phyloP scores from a whole-genome alignment of 1,284 basidiomycete species.

The Puccinia coronata region DNA sequence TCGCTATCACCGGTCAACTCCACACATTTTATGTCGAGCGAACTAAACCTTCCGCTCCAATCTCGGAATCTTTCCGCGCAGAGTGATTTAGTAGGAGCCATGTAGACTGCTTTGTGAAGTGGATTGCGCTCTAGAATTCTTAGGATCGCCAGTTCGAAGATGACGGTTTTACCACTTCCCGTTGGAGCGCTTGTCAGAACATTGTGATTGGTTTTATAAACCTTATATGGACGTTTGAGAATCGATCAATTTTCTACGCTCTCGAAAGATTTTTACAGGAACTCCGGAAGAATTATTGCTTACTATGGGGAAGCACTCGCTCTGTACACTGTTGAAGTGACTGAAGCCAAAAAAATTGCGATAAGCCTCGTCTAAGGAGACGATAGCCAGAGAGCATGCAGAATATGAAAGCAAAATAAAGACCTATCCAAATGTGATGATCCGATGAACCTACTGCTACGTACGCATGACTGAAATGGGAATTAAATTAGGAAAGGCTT shows the following conservation, averaged over 20 bases:
- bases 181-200: conserved; percentile 64
- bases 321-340: conserved; percentile 40
- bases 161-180: conserved; percentile 61
- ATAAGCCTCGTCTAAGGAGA: conserved; percentile 12
- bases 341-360: conserved; percentile 14
- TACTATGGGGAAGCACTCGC: conserved; percentile 31
- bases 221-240: too few relatives aligned
- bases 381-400: neutral
- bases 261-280: neutral
- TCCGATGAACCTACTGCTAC: neutral
- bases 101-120: conserved; percentile 76
- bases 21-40: conserved; percentile 75
- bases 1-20: conserved; percentile 90
- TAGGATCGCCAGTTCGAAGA: conserved; percentile 89
- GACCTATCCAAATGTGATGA: neutral
- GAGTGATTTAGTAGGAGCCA: conserved; percentile 83
- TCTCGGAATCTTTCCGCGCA: conserved; percentile 81
- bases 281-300: neutral
- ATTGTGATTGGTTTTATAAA: conserved; percentile 71
- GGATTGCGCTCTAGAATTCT: conserved; percentile 67
- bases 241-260: too few relatives aligned
- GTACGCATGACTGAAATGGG: neutral
- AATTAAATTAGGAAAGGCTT: neutral
- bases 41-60: conserved; percentile 77
- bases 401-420: neutral